Evolutionary conservation across 2,329 filamentous ascomycete species (phyloP).

Genomic region (Nemania sp.): DNA sequence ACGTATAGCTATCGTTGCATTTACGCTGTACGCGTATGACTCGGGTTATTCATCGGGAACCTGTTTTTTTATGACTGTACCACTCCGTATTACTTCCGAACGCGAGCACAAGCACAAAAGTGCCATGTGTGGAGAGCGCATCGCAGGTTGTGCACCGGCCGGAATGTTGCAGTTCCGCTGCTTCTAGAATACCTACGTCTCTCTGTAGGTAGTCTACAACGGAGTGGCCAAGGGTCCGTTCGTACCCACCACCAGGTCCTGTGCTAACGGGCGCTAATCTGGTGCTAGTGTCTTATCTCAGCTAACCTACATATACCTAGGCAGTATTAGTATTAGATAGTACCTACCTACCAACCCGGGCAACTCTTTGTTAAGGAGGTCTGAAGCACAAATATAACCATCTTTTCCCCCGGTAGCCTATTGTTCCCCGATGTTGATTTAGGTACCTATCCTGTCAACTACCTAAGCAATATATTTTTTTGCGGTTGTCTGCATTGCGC

Average conservation of each 20-base stretch:
- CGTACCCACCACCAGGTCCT: not conserved
- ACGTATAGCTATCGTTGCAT: not conserved
- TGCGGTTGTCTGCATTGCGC: constrained; percentile 14
- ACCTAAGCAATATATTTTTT: not conserved
- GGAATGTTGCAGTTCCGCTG: constrained; percentile 37
- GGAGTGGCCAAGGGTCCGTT: not conserved
- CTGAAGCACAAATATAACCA: constrained; percentile 28
- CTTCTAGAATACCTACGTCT: constrained; percentile 20
- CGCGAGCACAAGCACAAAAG: constrained; percentile 15
- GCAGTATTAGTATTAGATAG: too few relatives aligned
- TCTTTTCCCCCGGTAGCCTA: constrained; percentile 4
- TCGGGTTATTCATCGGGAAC: not conserved
- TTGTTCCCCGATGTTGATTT: not conserved
- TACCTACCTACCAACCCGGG: not conserved
- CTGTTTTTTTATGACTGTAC: not conserved
- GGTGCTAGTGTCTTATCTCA: constrained; percentile 26
- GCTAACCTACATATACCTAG: too few relatives aligned
- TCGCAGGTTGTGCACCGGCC: constrained; percentile 30
- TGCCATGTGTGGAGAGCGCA: constrained; percentile 27
- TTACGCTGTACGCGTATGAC: not conserved
- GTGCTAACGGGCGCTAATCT: constrained; percentile 12
- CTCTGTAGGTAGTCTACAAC: too few relatives aligned
- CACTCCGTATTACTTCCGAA: constrained; percentile 13
- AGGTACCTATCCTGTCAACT: not conserved
- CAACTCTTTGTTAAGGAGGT: constrained; percentile 3